Evolutionary conservation across 2,329 filamentous ascomycete species (phyloP), one percentile per base, ranked within the genome.

Genomic region (Coleophoma eucalyptorum): DNA sequence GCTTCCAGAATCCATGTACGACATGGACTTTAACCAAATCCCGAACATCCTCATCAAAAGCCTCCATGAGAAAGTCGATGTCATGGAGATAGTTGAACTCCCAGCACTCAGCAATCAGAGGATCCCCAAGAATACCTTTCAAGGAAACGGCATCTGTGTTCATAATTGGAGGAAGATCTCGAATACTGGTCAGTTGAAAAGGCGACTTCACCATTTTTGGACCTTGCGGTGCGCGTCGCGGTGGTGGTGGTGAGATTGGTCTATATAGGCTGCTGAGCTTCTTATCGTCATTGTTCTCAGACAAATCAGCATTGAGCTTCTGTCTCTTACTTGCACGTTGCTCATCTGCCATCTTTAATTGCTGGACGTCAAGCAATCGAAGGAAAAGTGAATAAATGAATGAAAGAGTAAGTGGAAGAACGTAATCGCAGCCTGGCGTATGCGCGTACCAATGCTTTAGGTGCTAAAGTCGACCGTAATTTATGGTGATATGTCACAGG

Each of bases 1-100:
- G 77, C 65, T 86, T 89, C 81, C 81, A 86, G 26, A 79, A 84
- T 0, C 82, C 82, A 70, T 86, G 82, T 10, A 86, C 67, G 19
- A 86, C 71, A 57, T 82, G 81, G 18, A 86, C 72, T 48, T 75
- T 68, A 20, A 84, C 73, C 3, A 78, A 53, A 46, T 67, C 55
- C 20, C 72, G 72, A 3, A 81, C 72, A 67, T 85, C 81, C 15
- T 69, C 60, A 55, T 86, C 81, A 52, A 86, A 65, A 6, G 60
- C 67, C 54, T 60, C 68, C 79, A 85, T 81, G 0, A 85, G 60
- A 62, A 82, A 86, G 50, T 83, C 77, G 20, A 86, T 62, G 61
- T 80, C 73, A 58, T 78, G 75, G 8, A 77, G 65, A 56, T 75
- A 80, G 52, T 81, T 80, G 59, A 81, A 81, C 42, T 78, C 71